These are phyloP conservation scores for Kazachstania africana DNA, from an alignment of 805 yeast genomes.

Conservation along the genomic window DNA sequence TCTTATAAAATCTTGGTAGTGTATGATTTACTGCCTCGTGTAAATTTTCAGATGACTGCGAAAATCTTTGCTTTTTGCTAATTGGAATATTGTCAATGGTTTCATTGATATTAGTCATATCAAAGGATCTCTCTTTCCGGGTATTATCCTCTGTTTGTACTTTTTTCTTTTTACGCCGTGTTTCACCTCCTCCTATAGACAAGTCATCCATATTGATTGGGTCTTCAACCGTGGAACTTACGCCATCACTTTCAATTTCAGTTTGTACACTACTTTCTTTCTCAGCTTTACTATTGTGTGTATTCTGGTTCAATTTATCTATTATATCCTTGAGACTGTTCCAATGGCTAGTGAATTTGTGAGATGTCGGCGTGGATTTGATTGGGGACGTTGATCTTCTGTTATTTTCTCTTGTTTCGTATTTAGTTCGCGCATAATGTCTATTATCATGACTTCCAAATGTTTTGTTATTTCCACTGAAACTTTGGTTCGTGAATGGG, in stretches of 20 bases:
- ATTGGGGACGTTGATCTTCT: slow-evolving; percentile 18
- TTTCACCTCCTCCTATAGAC: no score
- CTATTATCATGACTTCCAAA: slow-evolving; percentile 10
- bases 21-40: slow-evolving; percentile 21
- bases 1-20: slow-evolving; percentile 18
- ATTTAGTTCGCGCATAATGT: slow-evolving; percentile 16
- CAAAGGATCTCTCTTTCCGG: background rate
- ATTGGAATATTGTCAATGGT: slow-evolving; percentile 3
- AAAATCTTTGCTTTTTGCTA: slow-evolving; percentile 1
- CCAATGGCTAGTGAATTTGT: no score
- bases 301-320: no score
- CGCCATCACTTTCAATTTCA: no score
- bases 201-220: no score
- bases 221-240: no score
- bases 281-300: no score
- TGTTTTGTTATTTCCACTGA: slow-evolving; percentile 1
- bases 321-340: no score
- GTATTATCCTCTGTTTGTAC: background rate
- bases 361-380: slow-evolving; percentile 13
- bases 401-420: slow-evolving; percentile 7
- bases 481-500: no score
- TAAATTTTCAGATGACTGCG: slow-evolving; percentile 6
- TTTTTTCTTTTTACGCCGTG: no score
- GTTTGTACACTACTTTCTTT: no score
- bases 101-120: slow-evolving; percentile 1